These are phyloP conservation scores for Geotrichum histeridarum DNA, from an alignment of 1,139 yeast species.

Conservation along the genomic window DNA sequence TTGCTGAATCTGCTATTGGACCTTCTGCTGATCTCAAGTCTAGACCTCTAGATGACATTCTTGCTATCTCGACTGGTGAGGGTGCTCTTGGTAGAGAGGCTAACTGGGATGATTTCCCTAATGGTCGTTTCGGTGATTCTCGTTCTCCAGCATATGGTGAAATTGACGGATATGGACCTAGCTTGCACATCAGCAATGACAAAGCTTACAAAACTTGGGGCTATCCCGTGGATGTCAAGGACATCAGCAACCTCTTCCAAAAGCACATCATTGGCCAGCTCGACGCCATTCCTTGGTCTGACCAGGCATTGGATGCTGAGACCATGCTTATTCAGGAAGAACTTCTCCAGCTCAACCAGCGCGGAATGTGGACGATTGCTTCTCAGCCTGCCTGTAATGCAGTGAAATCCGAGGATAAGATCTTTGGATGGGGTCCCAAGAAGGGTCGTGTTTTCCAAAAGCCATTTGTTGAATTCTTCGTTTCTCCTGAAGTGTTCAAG, in stretches of 20 bases:
- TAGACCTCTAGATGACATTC: constrained; percentile 49
- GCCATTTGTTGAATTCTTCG: constrained; percentile 85
- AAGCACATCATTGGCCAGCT: constrained; percentile 71
- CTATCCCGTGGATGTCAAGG: constrained; percentile 57
- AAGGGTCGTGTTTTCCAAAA: constrained; percentile 89
- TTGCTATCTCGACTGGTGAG: constrained; percentile 78
- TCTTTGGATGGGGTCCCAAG: constrained; percentile 95
- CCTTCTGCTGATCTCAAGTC: constrained; percentile 19
- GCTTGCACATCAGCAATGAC: constrained; percentile 66
- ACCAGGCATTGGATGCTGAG: constrained; percentile 76
- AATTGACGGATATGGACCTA: constrained; percentile 94
- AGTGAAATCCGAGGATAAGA: constrained; percentile 70
- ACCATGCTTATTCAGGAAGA: constrained; percentile 91
- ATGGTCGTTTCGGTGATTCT: constrained; percentile 96
- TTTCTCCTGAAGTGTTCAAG: constrained; percentile 67
- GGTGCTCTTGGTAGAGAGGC: constrained; percentile 88
- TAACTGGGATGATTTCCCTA: constrained; percentile 97
- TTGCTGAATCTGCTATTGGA: constrained; percentile 23
- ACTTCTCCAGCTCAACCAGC: constrained; percentile 66
- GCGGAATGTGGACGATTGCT: constrained; percentile 80
- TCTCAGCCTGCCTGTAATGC: constrained; percentile 88
- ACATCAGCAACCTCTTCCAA: constrained; percentile 63
- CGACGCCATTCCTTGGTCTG: constrained; percentile 87
- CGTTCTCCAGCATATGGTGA: constrained; percentile 96
- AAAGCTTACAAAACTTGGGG: constrained; percentile 82